Evolutionary conservation across 2,329 filamentous ascomycete genomes (phyloP).

Genomic region (Colletotrichum cuscutae): DNA sequence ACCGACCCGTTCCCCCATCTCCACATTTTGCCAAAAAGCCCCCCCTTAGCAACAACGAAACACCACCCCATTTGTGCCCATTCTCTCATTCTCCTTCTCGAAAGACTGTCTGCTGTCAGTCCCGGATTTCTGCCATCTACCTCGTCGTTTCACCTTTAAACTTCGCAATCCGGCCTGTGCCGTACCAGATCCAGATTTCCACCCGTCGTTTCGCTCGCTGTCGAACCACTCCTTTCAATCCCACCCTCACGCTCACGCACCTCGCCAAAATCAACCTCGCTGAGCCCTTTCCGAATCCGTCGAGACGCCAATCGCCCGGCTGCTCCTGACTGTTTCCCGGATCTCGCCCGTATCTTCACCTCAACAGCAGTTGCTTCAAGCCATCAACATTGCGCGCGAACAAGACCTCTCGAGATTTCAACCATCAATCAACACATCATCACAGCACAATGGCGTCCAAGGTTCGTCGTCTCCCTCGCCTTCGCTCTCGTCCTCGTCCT

Average conservation of each 20-base stretch:
- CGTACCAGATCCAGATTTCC: conserved; percentile 33
- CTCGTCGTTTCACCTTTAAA: conserved; percentile 36
- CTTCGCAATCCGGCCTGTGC: conserved; percentile 35
- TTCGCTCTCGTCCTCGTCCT: neutral
- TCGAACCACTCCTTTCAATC: neutral
- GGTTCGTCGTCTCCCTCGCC: conserved; percentile 38
- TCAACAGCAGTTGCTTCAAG: conserved; percentile 8
- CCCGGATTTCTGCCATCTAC: conserved; percentile 35
- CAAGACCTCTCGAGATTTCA: neutral
- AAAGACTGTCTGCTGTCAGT: conserved; percentile 35
- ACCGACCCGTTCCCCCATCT: conserved; percentile 34
- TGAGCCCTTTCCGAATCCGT: conserved; percentile 20
- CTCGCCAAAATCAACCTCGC: neutral
- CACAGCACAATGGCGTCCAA: conserved; percentile 51
- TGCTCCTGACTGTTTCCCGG: conserved; percentile 19
- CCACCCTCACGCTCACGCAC: neutral
- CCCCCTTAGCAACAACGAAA: conserved; percentile 35
- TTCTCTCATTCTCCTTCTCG: conserved; percentile 34
- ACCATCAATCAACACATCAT: conserved; percentile 13
- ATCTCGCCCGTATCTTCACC: conserved; percentile 2
- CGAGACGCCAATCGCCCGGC: neutral
- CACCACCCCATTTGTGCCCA: conserved; percentile 25
- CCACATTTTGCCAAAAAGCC: conserved; percentile 34
- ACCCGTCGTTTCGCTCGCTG: conserved; percentile 32
- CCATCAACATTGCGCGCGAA: conserved; percentile 26